Evolutionary conservation across 2,329 filamentous ascomycete species (phyloP).

Genomic region (Colletotrichum sp.): DNA sequence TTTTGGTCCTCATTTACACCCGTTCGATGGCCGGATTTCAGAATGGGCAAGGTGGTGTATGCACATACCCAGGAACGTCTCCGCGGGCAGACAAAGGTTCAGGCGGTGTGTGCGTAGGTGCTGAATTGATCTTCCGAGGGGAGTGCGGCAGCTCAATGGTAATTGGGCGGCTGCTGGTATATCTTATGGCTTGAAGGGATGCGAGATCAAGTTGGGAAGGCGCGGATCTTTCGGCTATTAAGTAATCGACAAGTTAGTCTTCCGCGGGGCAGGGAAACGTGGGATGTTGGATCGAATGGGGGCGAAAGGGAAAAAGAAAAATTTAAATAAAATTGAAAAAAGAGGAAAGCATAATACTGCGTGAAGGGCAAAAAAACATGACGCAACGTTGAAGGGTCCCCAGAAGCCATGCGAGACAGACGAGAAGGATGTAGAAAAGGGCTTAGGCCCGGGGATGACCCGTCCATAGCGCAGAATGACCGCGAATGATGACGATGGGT

Average conservation of each 20-base stretch:
- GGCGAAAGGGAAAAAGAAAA: background rate
- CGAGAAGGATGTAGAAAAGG: conserved; percentile 2
- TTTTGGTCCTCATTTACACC: background rate
- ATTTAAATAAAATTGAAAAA: background rate
- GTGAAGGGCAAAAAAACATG: conserved; percentile 18
- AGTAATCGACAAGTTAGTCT: background rate
- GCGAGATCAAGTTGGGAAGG: background rate
- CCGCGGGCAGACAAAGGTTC: conserved; percentile 62
- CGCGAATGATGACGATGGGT: conserved; percentile 12
- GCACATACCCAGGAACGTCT: conserved; percentile 61
- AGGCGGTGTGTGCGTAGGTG: conserved; percentile 47
- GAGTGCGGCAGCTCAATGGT: conserved; percentile 53
- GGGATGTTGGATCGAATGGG: background rate
- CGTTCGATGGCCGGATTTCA: background rate
- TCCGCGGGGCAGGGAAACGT: background rate
- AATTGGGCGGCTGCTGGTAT: conserved; percentile 51
- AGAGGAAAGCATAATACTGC: conserved; percentile 13
- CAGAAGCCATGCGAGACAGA: conserved; percentile 2
- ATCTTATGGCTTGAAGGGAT: conserved; percentile 9
- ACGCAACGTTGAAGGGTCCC: conserved; percentile 15
- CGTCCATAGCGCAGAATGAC: background rate
- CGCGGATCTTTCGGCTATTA: conserved; percentile 19
- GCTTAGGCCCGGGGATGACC: conserved; percentile 4
- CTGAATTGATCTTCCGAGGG: conserved; percentile 42
- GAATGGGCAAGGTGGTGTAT: background rate